Evolutionary conservation across 2,329 filamentous ascomycete species (phyloP).

Genomic region (Xylaria sp.): DNA sequence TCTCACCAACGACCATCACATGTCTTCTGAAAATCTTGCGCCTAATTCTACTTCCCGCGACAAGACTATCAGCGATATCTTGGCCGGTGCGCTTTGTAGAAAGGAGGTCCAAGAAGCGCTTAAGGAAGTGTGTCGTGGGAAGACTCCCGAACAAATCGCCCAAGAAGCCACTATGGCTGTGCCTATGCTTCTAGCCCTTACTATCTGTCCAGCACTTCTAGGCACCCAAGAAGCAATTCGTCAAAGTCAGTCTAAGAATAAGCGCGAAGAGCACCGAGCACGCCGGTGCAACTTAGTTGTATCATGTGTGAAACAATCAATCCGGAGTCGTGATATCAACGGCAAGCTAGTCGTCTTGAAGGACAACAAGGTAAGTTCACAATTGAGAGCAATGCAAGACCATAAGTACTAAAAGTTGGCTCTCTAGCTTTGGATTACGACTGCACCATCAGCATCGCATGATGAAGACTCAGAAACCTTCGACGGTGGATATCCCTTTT

Average conservation of each 20-base stretch:
- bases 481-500: constrained; percentile 61
- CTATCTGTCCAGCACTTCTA: constrained; percentile 57
- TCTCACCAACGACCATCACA: background rate
- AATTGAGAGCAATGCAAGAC: background rate
- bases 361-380: constrained; percentile 54
- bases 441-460: constrained; percentile 45
- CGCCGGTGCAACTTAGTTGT: constrained; percentile 60
- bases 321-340: constrained; percentile 57
- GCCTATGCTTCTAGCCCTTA: constrained; percentile 55
- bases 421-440: constrained; percentile 60
- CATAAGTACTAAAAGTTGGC: background rate
- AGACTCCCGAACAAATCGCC: constrained; percentile 41
- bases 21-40: constrained; percentile 17
- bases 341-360: constrained; percentile 57
- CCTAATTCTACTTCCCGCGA: background rate
- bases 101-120: constrained; percentile 26
- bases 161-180: constrained; percentile 54
- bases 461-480: constrained; percentile 43
- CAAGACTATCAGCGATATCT: constrained; percentile 25
- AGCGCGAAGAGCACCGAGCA: constrained; percentile 61
- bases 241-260: constrained; percentile 61
- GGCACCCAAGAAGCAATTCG: constrained; percentile 62
- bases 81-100: constrained; percentile 15
- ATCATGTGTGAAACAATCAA: constrained; percentile 57
- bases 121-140: constrained; percentile 38